phyloP scores from a whole-genome alignment of 352 stramenopile species.

The Phytophthora litchii region DNA sequence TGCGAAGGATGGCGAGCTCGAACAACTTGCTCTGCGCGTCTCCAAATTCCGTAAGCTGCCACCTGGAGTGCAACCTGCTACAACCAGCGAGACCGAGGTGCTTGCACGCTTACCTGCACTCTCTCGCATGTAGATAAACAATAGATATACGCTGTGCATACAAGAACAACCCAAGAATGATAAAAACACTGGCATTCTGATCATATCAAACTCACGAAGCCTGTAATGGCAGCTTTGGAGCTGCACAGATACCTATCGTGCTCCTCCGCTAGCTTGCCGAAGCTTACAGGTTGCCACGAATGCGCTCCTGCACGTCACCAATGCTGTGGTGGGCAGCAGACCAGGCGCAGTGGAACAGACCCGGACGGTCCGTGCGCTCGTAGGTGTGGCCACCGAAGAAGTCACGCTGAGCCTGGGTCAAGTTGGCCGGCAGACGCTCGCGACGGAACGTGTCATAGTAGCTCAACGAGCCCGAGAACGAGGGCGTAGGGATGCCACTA shows the following conservation, averaged over 20 bases:
- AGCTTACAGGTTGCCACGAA: conserved; percentile 91
- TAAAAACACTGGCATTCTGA: conserved; percentile 39
- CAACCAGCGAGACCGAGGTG: conserved; percentile 59
- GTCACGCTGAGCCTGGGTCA: conserved; percentile 99
- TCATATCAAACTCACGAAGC: conserved; percentile 39
- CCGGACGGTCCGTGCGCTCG: conserved; percentile 94
- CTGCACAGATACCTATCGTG: conserved; percentile 20
- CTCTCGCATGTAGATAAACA: conserved; percentile 67
- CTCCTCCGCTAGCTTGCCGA: conserved; percentile 12
- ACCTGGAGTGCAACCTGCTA: conserved; percentile 41
- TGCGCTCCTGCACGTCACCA: conserved; percentile 93
- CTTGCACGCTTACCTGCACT: conserved; percentile 69
- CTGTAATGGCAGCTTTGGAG: conserved; percentile 23
- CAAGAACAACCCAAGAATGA: background rate
- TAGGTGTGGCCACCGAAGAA: conserved; percentile 99
- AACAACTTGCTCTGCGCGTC: conserved; percentile 63
- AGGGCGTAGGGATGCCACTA: conserved; percentile 92
- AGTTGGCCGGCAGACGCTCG: conserved; percentile 94
- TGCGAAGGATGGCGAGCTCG: conserved; percentile 61
- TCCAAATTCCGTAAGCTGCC: conserved; percentile 82
- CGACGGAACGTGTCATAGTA: conserved; percentile 99
- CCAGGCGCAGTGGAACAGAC: conserved; percentile 98
- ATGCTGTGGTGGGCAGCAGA: conserved; percentile 97
- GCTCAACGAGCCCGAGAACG: conserved; percentile 92
- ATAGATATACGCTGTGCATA: conserved; percentile 10